Percentiles rank a stretch among this genome's conserved stretches.
phyloP scores from a whole-genome alignment of 2,329 filamentous ascomycete species.

The Cercospora brassicicola region DNA sequence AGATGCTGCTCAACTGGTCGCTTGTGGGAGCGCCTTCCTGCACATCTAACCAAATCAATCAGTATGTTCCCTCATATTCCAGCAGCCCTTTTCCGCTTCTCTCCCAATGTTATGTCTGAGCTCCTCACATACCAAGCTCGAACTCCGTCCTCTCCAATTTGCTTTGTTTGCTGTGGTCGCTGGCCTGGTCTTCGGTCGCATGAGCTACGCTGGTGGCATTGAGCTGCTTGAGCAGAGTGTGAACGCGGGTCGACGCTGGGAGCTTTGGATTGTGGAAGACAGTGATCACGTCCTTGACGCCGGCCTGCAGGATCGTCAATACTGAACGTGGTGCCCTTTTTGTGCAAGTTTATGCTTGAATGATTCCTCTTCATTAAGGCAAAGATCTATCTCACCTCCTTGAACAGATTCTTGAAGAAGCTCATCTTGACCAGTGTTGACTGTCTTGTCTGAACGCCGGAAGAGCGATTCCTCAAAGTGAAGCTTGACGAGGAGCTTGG shows the following conservation, averaged over 20 bases:
- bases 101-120: background rate
- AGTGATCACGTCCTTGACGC: conserved; percentile 76
- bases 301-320: conserved; percentile 36
- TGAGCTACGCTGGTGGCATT: conserved; percentile 67
- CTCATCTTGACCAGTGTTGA: conserved; percentile 31
- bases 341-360: too few relatives aligned
- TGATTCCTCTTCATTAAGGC: too few relatives aligned
- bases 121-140: conserved; percentile 59
- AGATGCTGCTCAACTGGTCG: conserved; percentile 79
- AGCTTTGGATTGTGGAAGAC: conserved; percentile 86
- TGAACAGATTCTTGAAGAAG: conserved; percentile 51
- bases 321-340: too few relatives aligned
- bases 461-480: background rate
- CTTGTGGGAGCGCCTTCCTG: conserved; percentile 76
- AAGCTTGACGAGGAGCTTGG: conserved; percentile 5
- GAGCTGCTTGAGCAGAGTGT: conserved; percentile 76
- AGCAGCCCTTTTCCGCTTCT: background rate
- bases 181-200: conserved; percentile 73
- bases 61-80: background rate
- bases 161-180: conserved; percentile 63
- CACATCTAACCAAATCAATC: conserved; percentile 54
- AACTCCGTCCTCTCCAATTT: conserved; percentile 67
- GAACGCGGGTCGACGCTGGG: conserved; percentile 70
- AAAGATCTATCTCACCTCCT: conserved; percentile 41
- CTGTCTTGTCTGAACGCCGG: background rate